A percentile compares a stretch with the other conserved stretches of the same genome.
Evolutionary conservation across 176 grass and related monocot genomes (phyloP).

Genomic region (Eremochloa ophiuroides): DNA sequence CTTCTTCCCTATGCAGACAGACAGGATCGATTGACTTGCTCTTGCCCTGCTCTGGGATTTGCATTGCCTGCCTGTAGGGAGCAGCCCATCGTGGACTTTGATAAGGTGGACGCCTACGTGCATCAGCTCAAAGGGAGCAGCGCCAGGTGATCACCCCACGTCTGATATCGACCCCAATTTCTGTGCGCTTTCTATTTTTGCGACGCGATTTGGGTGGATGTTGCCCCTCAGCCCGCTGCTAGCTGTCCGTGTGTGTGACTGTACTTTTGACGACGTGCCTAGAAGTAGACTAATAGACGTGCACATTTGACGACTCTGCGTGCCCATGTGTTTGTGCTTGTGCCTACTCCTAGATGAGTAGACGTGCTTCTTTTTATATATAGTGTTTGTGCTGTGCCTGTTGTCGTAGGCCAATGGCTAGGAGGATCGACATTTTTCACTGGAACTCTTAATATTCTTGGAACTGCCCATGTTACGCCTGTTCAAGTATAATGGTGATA

Average conservation of each 20-base stretch:
- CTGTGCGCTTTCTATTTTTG: background rate
- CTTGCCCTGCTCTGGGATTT: background rate
- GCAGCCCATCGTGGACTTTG: constrained; percentile 59
- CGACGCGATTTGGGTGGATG: background rate
- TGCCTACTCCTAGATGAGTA: background rate
- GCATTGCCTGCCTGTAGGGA: constrained; percentile 36
- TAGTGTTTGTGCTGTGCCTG: background rate
- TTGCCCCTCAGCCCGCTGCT: background rate
- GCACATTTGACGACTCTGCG: background rate
- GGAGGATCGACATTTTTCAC: background rate
- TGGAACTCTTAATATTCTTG: background rate
- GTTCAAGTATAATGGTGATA: background rate
- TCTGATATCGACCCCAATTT: background rate
- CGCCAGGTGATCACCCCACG: constrained; percentile 46
- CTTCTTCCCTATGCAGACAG: too few relatives aligned
- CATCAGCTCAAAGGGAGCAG: constrained; percentile 92
- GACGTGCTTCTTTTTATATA: background rate
- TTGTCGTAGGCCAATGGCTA: background rate
- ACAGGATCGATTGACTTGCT: background rate
- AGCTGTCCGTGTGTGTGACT: background rate
- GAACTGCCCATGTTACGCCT: background rate
- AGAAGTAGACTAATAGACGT: background rate
- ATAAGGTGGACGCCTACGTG: constrained; percentile 66
- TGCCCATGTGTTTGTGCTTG: background rate
- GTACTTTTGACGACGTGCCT: background rate